These are phyloP conservation scores for Luzula sylvatica DNA, from an alignment of 176 grass and related monocot genomes.

Conservation along the genomic window DNA sequence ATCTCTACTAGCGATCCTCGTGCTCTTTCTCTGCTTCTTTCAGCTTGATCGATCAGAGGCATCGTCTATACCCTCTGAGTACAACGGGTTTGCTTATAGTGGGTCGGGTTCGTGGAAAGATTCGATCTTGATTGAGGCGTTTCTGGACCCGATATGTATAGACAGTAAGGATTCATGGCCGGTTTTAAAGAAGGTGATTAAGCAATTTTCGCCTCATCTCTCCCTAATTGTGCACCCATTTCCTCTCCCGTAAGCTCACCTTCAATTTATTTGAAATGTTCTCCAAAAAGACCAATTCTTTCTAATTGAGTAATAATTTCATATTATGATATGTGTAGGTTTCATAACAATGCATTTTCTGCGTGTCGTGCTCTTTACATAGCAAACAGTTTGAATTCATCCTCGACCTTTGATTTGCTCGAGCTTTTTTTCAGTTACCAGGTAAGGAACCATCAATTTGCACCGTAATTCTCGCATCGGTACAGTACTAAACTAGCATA, in stretches of 20 bases:
- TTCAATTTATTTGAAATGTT: neutral
- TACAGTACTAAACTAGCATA: neutral
- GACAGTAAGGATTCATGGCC: slow-evolving; percentile 76
- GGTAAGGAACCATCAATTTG: slow-evolving; percentile 13
- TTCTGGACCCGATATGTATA: slow-evolving; percentile 82
- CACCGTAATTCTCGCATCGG: neutral
- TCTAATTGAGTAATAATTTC: neutral
- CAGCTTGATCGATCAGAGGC: slow-evolving; percentile 30
- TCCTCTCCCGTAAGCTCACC: slow-evolving; percentile 68
- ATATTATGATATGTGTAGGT: slow-evolving; percentile 40
- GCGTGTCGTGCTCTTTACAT: slow-evolving; percentile 83
- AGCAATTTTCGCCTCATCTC: slow-evolving; percentile 39
- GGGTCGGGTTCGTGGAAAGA: slow-evolving; percentile 40
- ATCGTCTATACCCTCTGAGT: slow-evolving; percentile 44
- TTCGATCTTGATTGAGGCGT: slow-evolving; percentile 71
- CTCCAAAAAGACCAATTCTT: too few species aligned
- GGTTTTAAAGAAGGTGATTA: slow-evolving; percentile 46
- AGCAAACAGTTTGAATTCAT: slow-evolving; percentile 78
- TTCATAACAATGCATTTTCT: slow-evolving; percentile 67
- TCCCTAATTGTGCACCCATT: slow-evolving; percentile 89
- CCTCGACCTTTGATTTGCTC: slow-evolving; percentile 72
- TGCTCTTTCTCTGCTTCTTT: slow-evolving; percentile 27
- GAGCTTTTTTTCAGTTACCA: slow-evolving; percentile 87
- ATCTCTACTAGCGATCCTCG: slow-evolving; percentile 7
- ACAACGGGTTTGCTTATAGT: slow-evolving; percentile 65